phyloP scores from a whole-genome alignment of 306 rosid species.

The Vachellia pachyceras region DNA sequence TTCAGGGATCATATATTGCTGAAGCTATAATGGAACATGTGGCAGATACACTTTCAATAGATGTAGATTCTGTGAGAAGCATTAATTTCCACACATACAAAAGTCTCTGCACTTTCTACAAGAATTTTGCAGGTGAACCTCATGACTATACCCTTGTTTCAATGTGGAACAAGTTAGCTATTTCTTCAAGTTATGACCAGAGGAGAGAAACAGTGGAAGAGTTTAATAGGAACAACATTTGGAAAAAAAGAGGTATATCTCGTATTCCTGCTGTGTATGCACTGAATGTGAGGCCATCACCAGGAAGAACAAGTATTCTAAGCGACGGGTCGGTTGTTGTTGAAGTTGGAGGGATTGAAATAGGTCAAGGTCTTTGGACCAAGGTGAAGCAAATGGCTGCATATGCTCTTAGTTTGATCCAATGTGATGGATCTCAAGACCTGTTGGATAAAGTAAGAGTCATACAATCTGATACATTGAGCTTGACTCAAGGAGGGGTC shows the following conservation, averaged over 20 bases:
- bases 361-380: slow-evolving; percentile 99
- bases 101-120: slow-evolving; percentile 67
- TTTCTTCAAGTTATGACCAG: slow-evolving; percentile 57
- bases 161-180: slow-evolving; percentile 74
- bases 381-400: slow-evolving; percentile 91
- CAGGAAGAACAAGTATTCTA: slow-evolving; percentile 81
- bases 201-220: slow-evolving; percentile 59
- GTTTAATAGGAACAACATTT: slow-evolving; percentile 66
- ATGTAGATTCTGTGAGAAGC: slow-evolving; percentile 75
- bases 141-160: slow-evolving; percentile 77
- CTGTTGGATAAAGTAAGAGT: slow-evolving; percentile 76
- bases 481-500: slow-evolving; percentile 86
- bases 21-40: slow-evolving; percentile 89
- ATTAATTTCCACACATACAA: slow-evolving; percentile 69
- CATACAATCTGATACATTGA: slow-evolving; percentile 75
- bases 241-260: slow-evolving; percentile 83
- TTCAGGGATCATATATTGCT: slow-evolving; percentile 89
- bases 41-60: slow-evolving; percentile 70
- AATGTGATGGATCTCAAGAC: slow-evolving; percentile 54
- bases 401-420: slow-evolving; percentile 64
- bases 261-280: slow-evolving; percentile 61
- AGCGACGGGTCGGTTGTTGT: slow-evolving; percentile 74
- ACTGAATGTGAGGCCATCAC: slow-evolving; percentile 57
- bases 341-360: slow-evolving; percentile 91
- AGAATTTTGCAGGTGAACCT: slow-evolving; percentile 59